A percentile compares a stretch with the other conserved stretches of the same genome.
These are phyloP conservation scores for Tuber indicum DNA, from an alignment of 495 filamentous ascomycete species.

Conservation along the genomic window DNA sequence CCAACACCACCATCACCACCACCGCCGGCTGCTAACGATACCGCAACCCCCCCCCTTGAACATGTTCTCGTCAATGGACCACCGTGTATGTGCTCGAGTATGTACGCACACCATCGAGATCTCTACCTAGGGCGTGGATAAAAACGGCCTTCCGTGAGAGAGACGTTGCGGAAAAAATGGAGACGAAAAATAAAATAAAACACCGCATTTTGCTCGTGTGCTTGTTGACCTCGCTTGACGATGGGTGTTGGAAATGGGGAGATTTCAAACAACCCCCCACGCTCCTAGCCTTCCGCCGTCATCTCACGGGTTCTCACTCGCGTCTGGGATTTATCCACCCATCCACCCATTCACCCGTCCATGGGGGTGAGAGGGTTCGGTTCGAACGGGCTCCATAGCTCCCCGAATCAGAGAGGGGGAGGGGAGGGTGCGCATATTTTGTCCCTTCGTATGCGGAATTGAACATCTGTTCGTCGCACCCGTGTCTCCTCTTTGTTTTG, in stretches of 20 bases:
- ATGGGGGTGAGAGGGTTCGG: not conserved
- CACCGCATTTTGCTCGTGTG: not conserved
- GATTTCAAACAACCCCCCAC: not conserved
- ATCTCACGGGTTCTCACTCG: slow-evolving; percentile 6
- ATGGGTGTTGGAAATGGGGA: not conserved
- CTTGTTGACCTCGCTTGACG: not conserved
- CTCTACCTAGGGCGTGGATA: not conserved
- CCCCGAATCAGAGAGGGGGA: not conserved
- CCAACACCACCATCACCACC: not conserved
- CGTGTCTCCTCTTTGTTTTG: not conserved
- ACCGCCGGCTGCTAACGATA: not conserved
- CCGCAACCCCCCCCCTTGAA: not conserved
- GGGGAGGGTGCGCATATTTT: not conserved
- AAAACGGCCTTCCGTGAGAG: not conserved
- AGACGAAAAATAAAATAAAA: not conserved
- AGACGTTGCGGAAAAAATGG: not conserved
- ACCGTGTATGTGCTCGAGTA: not conserved
- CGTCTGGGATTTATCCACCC: not conserved
- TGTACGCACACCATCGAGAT: not conserved
- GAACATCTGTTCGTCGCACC: not conserved
- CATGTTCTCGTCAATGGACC: not conserved
- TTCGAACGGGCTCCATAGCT: not conserved
- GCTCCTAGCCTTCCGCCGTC: not conserved
- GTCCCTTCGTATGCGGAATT: not conserved
- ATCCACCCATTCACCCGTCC: not conserved